Evolutionary conservation across 305 asterid genomes (phyloP), one percentile per base, ranked within the genome.

Genomic region (Rubia occidens): DNA sequence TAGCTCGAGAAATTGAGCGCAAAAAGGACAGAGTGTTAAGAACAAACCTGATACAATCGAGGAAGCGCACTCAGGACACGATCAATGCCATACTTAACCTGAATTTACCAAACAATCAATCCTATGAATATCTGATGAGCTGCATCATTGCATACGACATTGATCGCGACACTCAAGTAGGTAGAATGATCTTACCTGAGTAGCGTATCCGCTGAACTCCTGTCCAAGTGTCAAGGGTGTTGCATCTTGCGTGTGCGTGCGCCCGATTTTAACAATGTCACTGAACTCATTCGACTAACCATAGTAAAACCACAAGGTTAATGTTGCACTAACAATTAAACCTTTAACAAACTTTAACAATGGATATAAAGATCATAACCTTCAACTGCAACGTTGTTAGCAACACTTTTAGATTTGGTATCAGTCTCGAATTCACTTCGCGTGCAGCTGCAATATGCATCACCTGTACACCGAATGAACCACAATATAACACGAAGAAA

Each of bases 201-300:
- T 94, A 18, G 96, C 85, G 75, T 94, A 90, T 76, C 98, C 95
- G 72, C 98, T 94, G 80, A 94, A 90, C 76, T 90, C 98, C 79
- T 94, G 98, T 66, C 97, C 98, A 84, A 94, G 97, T 53, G 98
- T 90, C 88, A 90, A 84, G 40, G 97, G 98, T 8, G 97, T 94
- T 40, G 98, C 98, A 71, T 94, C 98, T 84, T 94, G 98, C 67
- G 97, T 94, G 84, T 94, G 98, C 0, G 98, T 94, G n/a, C 96
- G 95, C 67, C 98, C 98, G 76, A 90, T 94, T 83, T 90, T 94
- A 44, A 94, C 86, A 54, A 94, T 94, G 81, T 88, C 96, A n/a
- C 82, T 83, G 83, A 93, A 90, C 72, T 90, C 97, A 11, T 75
- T 60, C 60, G 96, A 76, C 97, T 93, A 82, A 59, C 77, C 60